These are phyloP conservation scores for Cyberlindnera veronae DNA, from an alignment of 805 yeast genomes.

Conservation along the genomic window DNA sequence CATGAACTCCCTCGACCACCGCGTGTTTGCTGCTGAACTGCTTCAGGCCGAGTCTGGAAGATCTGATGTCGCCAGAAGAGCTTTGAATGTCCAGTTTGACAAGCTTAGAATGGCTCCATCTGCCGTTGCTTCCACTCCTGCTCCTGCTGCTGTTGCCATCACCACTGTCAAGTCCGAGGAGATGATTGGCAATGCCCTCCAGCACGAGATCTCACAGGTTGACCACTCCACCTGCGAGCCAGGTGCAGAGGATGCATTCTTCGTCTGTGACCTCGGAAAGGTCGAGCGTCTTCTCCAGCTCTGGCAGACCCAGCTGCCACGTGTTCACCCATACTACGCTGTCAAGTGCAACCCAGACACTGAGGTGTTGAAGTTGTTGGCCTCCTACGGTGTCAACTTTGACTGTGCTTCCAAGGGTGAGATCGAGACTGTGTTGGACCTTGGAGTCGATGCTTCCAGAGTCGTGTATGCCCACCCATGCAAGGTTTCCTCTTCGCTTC, in stretches of 20 bases:
- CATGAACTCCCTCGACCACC: conserved; percentile 11
- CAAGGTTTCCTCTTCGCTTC: conserved; percentile 77
- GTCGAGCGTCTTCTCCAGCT: conserved; percentile 55
- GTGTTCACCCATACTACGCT: conserved; percentile 86
- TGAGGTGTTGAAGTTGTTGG: conserved; percentile 54
- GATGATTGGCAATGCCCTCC: conserved; percentile 38
- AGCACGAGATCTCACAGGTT: conserved; percentile 38
- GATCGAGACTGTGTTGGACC: conserved; percentile 58
- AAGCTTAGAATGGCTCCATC: conserved; percentile 6
- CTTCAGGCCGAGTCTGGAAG: conserved; percentile 9
- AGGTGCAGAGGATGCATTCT: conserved; percentile 83
- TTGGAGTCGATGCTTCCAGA: conserved; percentile 62
- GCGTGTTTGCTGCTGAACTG: conserved; percentile 10
- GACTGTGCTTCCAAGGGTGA: conserved; percentile 93
- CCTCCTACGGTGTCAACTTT: conserved; percentile 65
- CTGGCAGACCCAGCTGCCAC: conserved; percentile 67
- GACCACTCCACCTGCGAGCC: conserved; percentile 60
- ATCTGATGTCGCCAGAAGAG: conserved; percentile 12
- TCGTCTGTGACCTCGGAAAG: conserved; percentile 80
- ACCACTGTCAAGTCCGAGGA: conserved; percentile 32
- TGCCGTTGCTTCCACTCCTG: neutral
- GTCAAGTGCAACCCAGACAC: conserved; percentile 87
- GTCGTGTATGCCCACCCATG: conserved; percentile 94
- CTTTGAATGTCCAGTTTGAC: conserved; percentile 8
- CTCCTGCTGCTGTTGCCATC: conserved; percentile 8